Base-by-base conservation (phyloP, 768 basidiomycete species). In the Podaxis carcinomalis region DNA sequence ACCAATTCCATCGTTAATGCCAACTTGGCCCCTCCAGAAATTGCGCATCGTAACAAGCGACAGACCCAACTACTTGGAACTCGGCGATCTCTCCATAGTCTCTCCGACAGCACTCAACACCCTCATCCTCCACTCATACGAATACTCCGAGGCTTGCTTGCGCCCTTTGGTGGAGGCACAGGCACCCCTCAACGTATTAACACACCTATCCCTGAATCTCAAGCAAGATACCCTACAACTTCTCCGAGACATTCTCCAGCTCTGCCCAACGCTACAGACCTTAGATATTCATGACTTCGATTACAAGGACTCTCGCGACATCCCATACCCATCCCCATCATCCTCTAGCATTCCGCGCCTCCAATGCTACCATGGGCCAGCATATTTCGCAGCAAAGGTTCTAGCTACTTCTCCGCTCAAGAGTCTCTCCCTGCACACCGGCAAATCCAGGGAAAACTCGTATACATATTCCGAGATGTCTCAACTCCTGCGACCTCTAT, bases 131-230 rank as follows among this genome's bases (percentile, higher is more conserved):
- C 51, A 53, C 4, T 60, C 59, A 4, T 60, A 60, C 10, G 51
- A 44, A 36, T 53, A 53, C 51, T 60, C 59, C 5, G 59, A 60
- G 42, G 59, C 59, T 5, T 60, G 59, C 28, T 23, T 60, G 46
- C 51, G 28, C n/a, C 59, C 59, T 19, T 35, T 53, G 39, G 51
- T 14, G 13, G 21, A 32, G 11, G 51, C 40, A 9, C 10, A 53
- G 9, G 42, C 44, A 44, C 39, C 51, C 5, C 27, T 60, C 27
- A 36, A 25, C n/a, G n/a, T 23, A 23, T 37, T 60, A 42, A 60
- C 51, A 23, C 21, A 53, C 25, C 51, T 60, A 2, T 60, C 59
- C 19, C 19, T 60, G 11, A 60, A 60, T 35, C 51, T 60, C 27
- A 54, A n/a, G 19, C 25, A 36, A 36, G 28, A 42, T 42, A 53